These are phyloP conservation scores for Farysia itapuensis DNA, from an alignment of 1,284 basidiomycete species.

Conservation along the genomic window DNA sequence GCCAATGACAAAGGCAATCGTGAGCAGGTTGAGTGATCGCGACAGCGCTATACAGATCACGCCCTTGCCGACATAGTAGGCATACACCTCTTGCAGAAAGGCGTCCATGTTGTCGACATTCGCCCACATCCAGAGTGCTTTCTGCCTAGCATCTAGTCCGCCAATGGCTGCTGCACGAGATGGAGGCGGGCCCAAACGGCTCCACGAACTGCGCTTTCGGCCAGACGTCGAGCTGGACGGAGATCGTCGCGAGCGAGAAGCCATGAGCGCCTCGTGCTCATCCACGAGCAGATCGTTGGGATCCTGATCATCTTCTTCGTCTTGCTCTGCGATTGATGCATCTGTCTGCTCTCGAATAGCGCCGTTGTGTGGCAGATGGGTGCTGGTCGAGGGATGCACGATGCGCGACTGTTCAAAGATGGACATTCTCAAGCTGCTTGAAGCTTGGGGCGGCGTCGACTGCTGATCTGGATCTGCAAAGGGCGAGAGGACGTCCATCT, in stretches of 20 bases:
- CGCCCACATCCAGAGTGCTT: constrained; percentile 95
- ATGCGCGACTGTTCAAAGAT: constrained; percentile 41
- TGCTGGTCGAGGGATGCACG: constrained; percentile 31
- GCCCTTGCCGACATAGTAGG: constrained; percentile 93
- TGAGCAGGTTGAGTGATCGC: constrained; percentile 84
- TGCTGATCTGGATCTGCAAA: constrained; percentile 35
- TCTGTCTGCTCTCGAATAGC: constrained; percentile 24
- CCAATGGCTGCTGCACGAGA: constrained; percentile 23
- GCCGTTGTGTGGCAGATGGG: constrained; percentile 5
- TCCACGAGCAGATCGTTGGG: constrained; percentile 27
- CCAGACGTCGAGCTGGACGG: neutral
- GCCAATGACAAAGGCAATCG: constrained; percentile 91
- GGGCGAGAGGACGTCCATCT: constrained; percentile 30
- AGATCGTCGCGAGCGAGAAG: neutral
- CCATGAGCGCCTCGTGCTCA: constrained; percentile 25
- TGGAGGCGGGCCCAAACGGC: neutral
- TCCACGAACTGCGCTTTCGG: neutral
- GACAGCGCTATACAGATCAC: constrained; percentile 89
- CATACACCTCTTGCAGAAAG: constrained; percentile 91
- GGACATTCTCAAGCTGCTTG: constrained; percentile 22
- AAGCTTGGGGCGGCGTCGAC: constrained; percentile 5
- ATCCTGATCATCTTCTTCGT: constrained; percentile 21
- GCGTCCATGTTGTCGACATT: constrained; percentile 95
- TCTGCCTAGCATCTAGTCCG: constrained; percentile 35
- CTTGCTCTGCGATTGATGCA: constrained; percentile 6